Base-by-base conservation (phyloP, 805 yeast species). In the Ogataea haglerorum region DNA sequence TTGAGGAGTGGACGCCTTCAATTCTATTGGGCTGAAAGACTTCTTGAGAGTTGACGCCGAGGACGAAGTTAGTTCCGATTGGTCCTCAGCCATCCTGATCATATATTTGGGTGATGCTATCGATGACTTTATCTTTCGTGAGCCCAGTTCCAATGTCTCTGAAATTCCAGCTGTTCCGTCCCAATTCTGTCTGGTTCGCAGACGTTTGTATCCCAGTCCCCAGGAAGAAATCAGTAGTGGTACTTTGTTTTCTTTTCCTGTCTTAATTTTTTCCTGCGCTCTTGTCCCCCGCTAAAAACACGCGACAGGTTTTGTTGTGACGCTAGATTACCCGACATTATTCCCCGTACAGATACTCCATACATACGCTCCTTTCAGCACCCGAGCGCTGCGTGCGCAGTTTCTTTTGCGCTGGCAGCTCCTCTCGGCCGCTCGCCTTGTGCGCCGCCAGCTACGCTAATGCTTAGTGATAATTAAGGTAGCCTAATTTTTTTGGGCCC, bases 11-110 rank as follows among this genome's bases (percentile, higher is more conserved):
- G 36, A 38, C 13, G 48, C 45, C 17, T 34, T 38, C 12, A 48
- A 38, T 9, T 46, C 54, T 17, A 51, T 38, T n/a, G 53, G 52
- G n/a, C 21, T 30, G 30, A 51, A 51, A 3, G 45, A 19, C 28
- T 36, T 45, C 16, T 40, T 38, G 16, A 36, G 26, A 31, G 29
- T 28, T 17, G 44, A 38, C 36, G 35, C 40, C 36, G 35, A 23
- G 28, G 30, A 32, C 10, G 35, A 29, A n/a, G 14, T 18, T 22
- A 36, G 22, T 17, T 21, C 40, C 31, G 26, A 23, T 26, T 24
- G 19, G 17, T 34, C 40, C 18, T 18, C 34, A 17, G 27, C 38
- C 43, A 42, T 37, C 7, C 19, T 26, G 23, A 13, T 30, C 33
- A 23, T 39, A 16, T 39, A 24, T 28, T 23, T 28, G 26, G 10